phyloP scores from a whole-genome alignment of 164 flowering plant species.

The Paratinospora sagittata region DNA sequence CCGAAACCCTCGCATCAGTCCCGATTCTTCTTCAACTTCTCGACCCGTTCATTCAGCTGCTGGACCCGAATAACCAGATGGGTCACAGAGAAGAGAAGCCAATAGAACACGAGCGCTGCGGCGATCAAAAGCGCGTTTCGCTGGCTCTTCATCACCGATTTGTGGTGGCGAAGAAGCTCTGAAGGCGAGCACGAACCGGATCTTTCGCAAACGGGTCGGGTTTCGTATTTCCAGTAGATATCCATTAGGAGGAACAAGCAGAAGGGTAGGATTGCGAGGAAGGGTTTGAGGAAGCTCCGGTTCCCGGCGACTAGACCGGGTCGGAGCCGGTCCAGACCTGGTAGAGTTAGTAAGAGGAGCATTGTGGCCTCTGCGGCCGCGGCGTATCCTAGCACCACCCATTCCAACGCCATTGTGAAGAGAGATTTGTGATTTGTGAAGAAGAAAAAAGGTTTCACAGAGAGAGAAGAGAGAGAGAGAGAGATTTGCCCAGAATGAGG shows the following conservation, averaged over 20 bases:
- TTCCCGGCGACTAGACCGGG: conserved; percentile 30
- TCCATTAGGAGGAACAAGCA: conserved; percentile 35
- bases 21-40: conserved; percentile 40
- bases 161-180: conserved; percentile 72
- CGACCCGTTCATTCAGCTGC: conserved; percentile 59
- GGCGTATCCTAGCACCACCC: conserved; percentile 41
- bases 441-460: background rate
- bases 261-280: conserved; percentile 35
- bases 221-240: conserved; percentile 45
- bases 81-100: conserved; percentile 83
- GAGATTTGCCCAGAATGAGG: too few relatives aligned
- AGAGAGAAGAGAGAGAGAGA: too few relatives aligned
- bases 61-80: conserved; percentile 55
- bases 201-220: conserved; percentile 26
- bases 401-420: conserved; percentile 32
- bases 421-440: conserved; percentile 3
- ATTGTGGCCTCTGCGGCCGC: conserved; percentile 42
- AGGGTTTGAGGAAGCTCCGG: conserved; percentile 31
- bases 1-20: too few relatives aligned
- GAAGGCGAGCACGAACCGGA: conserved; percentile 26
- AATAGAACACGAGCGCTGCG: conserved; percentile 72
- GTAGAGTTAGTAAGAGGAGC: conserved; percentile 36
- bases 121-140: conserved; percentile 80
- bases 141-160: conserved; percentile 83
- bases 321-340: conserved; percentile 29